A percentile compares a stretch with the other conserved stretches of the same genome.
phyloP scores from a whole-genome alignment of 192 early-diverging fungal species.

The Gonapodya prolifera region DNA sequence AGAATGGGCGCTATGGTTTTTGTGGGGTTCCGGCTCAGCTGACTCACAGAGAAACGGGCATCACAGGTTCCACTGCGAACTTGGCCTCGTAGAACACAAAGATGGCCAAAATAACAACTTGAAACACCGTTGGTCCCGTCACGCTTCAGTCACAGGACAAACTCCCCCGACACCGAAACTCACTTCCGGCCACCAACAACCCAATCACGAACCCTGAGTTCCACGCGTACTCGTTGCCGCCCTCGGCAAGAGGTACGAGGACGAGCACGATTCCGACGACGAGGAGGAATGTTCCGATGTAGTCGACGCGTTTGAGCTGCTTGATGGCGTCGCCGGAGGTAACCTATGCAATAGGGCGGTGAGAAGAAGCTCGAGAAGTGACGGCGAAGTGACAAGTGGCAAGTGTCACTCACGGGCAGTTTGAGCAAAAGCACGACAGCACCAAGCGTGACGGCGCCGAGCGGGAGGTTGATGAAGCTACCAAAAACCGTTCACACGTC shows the following conservation, averaged over 20 bases:
- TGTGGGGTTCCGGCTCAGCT: too few relatives aligned
- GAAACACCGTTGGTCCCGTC: slow-evolving; percentile 33
- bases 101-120: background rate
- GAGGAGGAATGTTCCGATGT: slow-evolving; percentile 35
- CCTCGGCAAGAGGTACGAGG: slow-evolving; percentile 45
- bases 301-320: slow-evolving; percentile 43
- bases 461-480: slow-evolving; percentile 78
- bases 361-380: too few relatives aligned
- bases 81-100: background rate
- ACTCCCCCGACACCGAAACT: too few relatives aligned
- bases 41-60: background rate
- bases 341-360: too few relatives aligned
- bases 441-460: slow-evolving; percentile 56
- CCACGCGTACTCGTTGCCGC: slow-evolving; percentile 49
- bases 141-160: too few relatives aligned
- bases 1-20: too few relatives aligned
- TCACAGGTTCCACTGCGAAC: background rate
- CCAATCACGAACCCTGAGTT: slow-evolving; percentile 21
- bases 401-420: too few relatives aligned
- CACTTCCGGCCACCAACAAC: too few relatives aligned
- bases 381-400: too few relatives aligned
- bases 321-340: too few relatives aligned
- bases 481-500: slow-evolving; percentile 24
- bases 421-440: slow-evolving; percentile 44
- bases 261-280: slow-evolving; percentile 33